Percentiles rank a stretch among this genome's conserved stretches.
Conservation (phyloP, 148 eudicot genomes). For the Arctostaphylos glauca region DNA sequence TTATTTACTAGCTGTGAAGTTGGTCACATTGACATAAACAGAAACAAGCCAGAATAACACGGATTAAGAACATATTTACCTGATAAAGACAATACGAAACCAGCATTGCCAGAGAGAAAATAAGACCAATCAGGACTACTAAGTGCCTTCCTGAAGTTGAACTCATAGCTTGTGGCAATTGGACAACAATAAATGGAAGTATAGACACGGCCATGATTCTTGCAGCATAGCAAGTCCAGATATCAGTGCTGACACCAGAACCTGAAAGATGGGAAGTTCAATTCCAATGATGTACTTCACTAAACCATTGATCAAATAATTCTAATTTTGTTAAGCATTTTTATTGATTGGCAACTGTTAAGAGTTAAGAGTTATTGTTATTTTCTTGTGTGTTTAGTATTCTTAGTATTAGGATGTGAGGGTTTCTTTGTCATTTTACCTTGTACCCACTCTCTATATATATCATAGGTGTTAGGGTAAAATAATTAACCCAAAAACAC, state of each 20-base stretch:
- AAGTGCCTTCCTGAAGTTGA: conserved; percentile 59
- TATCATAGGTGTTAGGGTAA: too few relatives aligned
- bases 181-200: conserved; percentile 72
- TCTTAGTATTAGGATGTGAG: too few relatives aligned
- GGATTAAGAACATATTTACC: conserved; percentile 34
- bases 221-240: conserved; percentile 90
- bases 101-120: conserved; percentile 49
- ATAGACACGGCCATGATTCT: conserved; percentile 76
- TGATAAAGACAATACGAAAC: conserved; percentile 75
- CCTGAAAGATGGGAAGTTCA: conserved; percentile 34
- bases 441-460: too few relatives aligned
- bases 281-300: conserved; percentile 1
- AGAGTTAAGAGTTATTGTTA: too few relatives aligned
- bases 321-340: background rate
- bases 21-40: background rate
- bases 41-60: background rate
- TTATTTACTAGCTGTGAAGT: background rate
- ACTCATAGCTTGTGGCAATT: conserved; percentile 59
- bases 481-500: too few relatives aligned
- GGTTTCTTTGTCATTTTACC: too few relatives aligned
- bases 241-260: conserved; percentile 80
- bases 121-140: conserved; percentile 57
- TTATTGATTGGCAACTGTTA: background rate
- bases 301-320: background rate
- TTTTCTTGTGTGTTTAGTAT: too few relatives aligned